phyloP scores from a whole-genome alignment of 2,329 filamentous ascomycete species.

The Pseudofabraea citricarpa region DNA sequence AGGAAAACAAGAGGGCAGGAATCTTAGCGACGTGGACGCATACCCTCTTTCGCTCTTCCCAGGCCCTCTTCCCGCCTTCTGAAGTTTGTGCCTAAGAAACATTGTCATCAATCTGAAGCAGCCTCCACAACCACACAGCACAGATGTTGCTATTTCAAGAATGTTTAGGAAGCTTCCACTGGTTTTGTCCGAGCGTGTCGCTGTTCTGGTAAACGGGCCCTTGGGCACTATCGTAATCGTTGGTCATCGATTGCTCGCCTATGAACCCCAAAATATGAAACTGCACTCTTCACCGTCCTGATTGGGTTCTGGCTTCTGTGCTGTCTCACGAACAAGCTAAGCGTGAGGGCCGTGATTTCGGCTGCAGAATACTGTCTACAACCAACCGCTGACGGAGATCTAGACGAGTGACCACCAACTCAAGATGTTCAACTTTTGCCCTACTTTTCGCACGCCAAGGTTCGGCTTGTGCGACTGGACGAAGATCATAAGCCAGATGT shows the following conservation, averaged over 20 bases:
- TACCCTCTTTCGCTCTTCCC: background rate
- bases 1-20: too few relatives aligned
- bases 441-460: constrained; percentile 2
- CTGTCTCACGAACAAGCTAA: background rate
- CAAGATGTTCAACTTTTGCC: background rate
- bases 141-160: constrained; percentile 1
- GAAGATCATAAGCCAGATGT: too few relatives aligned
- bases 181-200: background rate
- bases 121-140: background rate
- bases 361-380: background rate
- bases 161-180: constrained; percentile 2
- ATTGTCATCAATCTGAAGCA: background rate
- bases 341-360: background rate
- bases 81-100: background rate
- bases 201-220: background rate
- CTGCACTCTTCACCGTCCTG: background rate
- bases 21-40: background rate
- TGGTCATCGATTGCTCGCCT: background rate
- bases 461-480: background rate
- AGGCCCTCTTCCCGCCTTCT: background rate
- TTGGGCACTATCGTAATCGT: background rate
- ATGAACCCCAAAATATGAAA: background rate
- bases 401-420: background rate
- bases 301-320: background rate
- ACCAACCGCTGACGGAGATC: background rate